Evolutionary conservation across 2,329 filamentous ascomycete species (phyloP), one percentile per base, ranked within the genome.

Genomic region (Neophaeococcomyces aloes): DNA sequence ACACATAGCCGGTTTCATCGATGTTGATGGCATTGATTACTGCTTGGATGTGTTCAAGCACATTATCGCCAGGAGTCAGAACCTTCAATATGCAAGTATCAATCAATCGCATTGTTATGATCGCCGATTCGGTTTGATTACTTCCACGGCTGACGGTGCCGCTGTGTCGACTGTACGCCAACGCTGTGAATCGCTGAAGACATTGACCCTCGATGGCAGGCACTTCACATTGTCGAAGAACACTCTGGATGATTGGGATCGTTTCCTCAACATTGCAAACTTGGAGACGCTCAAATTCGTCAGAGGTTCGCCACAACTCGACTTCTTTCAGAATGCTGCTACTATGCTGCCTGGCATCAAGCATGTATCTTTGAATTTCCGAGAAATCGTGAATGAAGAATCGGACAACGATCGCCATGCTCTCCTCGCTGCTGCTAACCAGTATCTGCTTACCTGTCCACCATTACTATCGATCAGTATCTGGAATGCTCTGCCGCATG

Each of bases 281-380:
- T 23, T 45, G 13, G 35, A 40, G 15, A 25, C 31, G 13, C 15
- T 40, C 29, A 45, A 45, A 34, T 45, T 39, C 19, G 39, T 36
- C 3, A 23, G 43, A 13, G 43, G 43, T 7, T 19, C 30, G 15
- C 14, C 37, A 5, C 7, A 40, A 13, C 13, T 39, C 6, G 29
- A 17, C 25, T 45, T 40, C 27, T 47, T 47, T 40, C 13, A 38
- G 18, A 35, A 32, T 14, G 45, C 45, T n/a, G 25, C 33, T 8
- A 32, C 23, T 10, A 38, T 43, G 34, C 40, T 47, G 13, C 39
- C 45, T 25, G 44, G 38, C 15, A 30, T 47, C 39, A 38, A 44
- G 33, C 23, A 47, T 29, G 19, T 47, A 11, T 33, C 32, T 6
- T 34, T 47, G 25, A 47, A 47, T 33, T 44, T 47, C 13, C n/a